Conservation (phyloP, 257 asterid species). For the Craterostigma plantagineum region DNA sequence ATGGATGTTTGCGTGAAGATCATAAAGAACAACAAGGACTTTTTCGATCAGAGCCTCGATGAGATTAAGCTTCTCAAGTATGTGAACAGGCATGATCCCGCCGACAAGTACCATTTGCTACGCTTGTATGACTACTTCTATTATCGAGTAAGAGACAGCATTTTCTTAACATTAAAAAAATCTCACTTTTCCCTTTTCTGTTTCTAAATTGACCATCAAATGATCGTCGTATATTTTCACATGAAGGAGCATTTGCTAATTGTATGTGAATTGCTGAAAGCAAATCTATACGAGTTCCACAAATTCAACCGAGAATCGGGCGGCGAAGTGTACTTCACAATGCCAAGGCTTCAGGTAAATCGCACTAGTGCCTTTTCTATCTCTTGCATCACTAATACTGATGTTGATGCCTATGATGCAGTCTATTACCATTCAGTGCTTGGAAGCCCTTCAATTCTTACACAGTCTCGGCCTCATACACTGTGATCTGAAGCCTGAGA, state of each 20-base stretch:
- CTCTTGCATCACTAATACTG: constrained; percentile 11
- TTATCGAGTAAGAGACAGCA: constrained; percentile 66
- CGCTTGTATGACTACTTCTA: constrained; percentile 92
- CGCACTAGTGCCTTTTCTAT: constrained; percentile 6
- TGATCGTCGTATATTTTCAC: constrained; percentile 4
- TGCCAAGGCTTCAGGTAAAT: constrained; percentile 97
- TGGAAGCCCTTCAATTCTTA: constrained; percentile 90
- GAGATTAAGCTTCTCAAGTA: constrained; percentile 98
- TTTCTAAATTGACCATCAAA: constrained; percentile 7
- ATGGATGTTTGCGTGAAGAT: constrained; percentile 98
- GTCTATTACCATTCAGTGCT: constrained; percentile 92
- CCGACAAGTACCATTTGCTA: constrained; percentile 84
- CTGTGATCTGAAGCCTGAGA: constrained; percentile 97
- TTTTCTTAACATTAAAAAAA: neutral
- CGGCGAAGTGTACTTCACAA: constrained; percentile 95
- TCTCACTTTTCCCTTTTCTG: neutral
- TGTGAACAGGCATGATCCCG: constrained; percentile 95
- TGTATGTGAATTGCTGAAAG: constrained; percentile 94
- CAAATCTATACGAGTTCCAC: constrained; percentile 91
- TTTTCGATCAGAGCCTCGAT: constrained; percentile 97
- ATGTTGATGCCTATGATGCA: constrained; percentile 20
- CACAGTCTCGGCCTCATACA: constrained; percentile 96
- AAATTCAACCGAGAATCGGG: constrained; percentile 98
- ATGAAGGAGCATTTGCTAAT: constrained; percentile 88
- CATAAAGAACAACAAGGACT: constrained; percentile 94